Evolutionary conservation across 2,329 filamentous ascomycete genomes (phyloP).

Genomic region (Chaetoscypha palmicola): DNA sequence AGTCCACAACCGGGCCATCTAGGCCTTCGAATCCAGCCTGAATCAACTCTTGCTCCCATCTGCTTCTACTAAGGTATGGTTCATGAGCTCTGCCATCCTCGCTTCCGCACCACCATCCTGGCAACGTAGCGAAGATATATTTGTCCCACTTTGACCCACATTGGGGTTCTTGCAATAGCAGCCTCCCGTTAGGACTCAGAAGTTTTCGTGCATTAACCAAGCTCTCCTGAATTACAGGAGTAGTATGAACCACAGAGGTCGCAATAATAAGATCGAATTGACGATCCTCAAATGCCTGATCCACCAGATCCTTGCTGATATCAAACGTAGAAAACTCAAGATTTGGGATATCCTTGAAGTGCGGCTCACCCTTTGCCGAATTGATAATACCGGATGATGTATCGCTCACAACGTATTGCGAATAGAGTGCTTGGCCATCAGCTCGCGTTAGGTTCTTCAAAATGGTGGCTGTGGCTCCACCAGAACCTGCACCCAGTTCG

Average conservation of each 20-base stretch:
- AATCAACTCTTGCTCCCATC: neutral
- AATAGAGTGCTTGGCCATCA: neutral
- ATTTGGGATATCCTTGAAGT: too few relatives aligned
- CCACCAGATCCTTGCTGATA: constrained; percentile 26
- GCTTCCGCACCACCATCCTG: neutral
- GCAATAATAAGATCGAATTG: constrained; percentile 28
- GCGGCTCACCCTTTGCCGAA: neutral
- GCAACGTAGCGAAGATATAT: neutral
- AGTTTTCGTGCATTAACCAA: constrained; percentile 8
- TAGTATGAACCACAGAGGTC: constrained; percentile 24
- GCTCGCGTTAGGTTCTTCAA: neutral
- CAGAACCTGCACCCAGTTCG: constrained; percentile 21
- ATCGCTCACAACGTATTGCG: neutral
- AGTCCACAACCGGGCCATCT: neutral
- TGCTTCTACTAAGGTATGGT: neutral
- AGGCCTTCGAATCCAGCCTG: neutral
- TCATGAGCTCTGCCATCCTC: neutral
- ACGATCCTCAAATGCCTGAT: constrained; percentile 31
- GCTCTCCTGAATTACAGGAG: constrained; percentile 13
- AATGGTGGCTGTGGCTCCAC: neutral
- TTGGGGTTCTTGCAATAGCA: neutral
- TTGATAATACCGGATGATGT: neutral
- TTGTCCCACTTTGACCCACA: neutral
- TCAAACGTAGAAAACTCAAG: too few relatives aligned
- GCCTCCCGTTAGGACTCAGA: neutral